Evolutionary conservation across 2,329 filamentous ascomycete species (phyloP).

Genomic region (Orbilia brochopaga): DNA sequence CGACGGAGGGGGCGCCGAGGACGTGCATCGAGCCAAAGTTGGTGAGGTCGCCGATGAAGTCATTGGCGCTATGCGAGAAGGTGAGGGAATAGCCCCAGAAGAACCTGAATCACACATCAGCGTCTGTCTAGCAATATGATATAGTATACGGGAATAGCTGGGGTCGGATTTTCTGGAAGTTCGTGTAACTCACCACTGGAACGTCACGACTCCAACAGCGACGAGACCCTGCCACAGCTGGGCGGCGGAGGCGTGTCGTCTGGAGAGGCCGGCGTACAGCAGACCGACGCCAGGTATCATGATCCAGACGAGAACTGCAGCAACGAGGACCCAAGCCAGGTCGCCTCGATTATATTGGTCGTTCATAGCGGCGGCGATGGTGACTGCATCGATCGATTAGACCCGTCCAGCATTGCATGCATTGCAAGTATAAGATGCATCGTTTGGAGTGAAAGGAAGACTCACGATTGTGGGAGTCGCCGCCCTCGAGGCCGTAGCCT

Average conservation of each 20-base stretch:
- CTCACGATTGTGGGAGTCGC: conserved; percentile 43
- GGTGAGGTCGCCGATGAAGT: conserved; percentile 69
- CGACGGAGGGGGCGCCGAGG: conserved; percentile 67
- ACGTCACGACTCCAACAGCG: conserved; percentile 64
- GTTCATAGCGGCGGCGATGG: conserved; percentile 43
- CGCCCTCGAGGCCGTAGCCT: conserved; percentile 39
- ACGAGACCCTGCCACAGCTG: conserved; percentile 69
- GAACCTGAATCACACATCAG: conserved; percentile 57
- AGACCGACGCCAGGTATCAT: conserved; percentile 72
- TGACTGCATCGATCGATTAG: conserved; percentile 18
- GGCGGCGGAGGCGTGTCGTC: conserved; percentile 68
- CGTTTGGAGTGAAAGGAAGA: neutral
- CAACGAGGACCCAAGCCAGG: conserved; percentile 79
- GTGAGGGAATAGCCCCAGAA: conserved; percentile 71
- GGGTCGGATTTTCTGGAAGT: too few species aligned
- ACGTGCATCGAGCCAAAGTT: conserved; percentile 70
- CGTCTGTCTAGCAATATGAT: neutral
- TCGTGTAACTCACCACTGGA: conserved; percentile 62
- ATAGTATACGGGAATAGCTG: too few species aligned
- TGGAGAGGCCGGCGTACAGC: conserved; percentile 69
- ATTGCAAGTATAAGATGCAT: neutral
- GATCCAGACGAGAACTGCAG: conserved; percentile 65
- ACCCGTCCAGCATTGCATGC: neutral
- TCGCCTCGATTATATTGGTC: conserved; percentile 64
- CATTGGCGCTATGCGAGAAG: conserved; percentile 66